Conservation (phyloP, 2,329 filamentous ascomycete genomes). For the Metarhizium album region DNA sequence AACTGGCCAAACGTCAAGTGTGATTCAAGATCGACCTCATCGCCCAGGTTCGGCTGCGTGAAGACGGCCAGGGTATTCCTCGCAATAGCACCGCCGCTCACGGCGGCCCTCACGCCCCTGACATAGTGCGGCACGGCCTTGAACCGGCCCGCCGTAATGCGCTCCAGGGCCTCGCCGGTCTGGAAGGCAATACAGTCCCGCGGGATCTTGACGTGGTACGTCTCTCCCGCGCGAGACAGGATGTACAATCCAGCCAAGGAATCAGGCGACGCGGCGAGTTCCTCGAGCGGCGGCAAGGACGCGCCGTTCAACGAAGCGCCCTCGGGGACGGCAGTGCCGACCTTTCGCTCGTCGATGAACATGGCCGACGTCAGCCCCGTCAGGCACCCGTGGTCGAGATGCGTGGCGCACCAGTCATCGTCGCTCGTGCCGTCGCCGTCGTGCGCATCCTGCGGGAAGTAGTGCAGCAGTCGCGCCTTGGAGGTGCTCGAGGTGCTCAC, state of each 20-base stretch:
- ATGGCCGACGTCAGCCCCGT: slow-evolving; percentile 91
- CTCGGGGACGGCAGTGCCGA: slow-evolving; percentile 24
- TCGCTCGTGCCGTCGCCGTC: slow-evolving; percentile 33
- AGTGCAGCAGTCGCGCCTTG: slow-evolving; percentile 86
- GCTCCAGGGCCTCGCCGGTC: slow-evolving; percentile 82
- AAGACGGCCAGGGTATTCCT: slow-evolving; percentile 92
- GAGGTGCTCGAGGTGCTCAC: slow-evolving; percentile 78
- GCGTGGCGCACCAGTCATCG: slow-evolving; percentile 91
- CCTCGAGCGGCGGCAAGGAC: slow-evolving; percentile 44
- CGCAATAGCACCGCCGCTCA: slow-evolving; percentile 45
- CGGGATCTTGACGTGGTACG: slow-evolving; percentile 88
- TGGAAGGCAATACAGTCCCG: slow-evolving; percentile 90
- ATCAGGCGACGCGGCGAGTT: slow-evolving; percentile 69
- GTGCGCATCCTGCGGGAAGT: slow-evolving; percentile 56
- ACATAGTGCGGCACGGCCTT: slow-evolving; percentile 96
- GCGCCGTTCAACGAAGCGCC: slow-evolving; percentile 12
- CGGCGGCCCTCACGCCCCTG: slow-evolving; percentile 54
- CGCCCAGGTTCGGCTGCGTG: slow-evolving; percentile 86
- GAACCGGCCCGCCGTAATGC: slow-evolving; percentile 85
- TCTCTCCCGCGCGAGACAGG: slow-evolving; percentile 67
- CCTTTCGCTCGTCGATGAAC: slow-evolving; percentile 71
- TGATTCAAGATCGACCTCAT: slow-evolving; percentile 60
- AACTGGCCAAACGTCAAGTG: slow-evolving; percentile 66
- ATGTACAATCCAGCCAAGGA: slow-evolving; percentile 87
- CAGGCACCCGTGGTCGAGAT: slow-evolving; percentile 85